A percentile compares a stretch with the other conserved stretches of the same genome.
These are phyloP conservation scores for Candida mesenterica DNA, from an alignment of 1,139 yeast species.

Conservation along the genomic window DNA sequence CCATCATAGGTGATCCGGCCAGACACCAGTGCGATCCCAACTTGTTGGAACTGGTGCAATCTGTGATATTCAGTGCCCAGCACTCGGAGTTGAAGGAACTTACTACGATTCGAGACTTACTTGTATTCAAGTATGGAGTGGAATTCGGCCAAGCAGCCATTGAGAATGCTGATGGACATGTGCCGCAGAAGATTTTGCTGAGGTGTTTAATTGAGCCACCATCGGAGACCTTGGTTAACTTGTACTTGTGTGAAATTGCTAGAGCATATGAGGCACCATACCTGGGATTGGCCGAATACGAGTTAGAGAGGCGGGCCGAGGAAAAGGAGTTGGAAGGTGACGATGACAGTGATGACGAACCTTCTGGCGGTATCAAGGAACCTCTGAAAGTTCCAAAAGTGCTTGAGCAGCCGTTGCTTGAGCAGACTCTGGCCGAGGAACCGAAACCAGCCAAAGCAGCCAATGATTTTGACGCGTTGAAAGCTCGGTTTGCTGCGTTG, in stretches of 20 bases:
- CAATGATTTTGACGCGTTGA: slow-evolving; percentile 41
- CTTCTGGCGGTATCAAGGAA: slow-evolving; percentile 16
- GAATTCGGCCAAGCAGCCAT: slow-evolving; percentile 61
- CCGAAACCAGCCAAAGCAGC: slow-evolving; percentile 20
- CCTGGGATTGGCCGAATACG: slow-evolving; percentile 49
- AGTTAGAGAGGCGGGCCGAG: slow-evolving; percentile 17
- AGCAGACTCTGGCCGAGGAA: slow-evolving; percentile 11
- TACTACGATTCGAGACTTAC: slow-evolving; percentile 55
- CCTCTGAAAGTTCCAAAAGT: background rate
- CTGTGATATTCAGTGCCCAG: slow-evolving; percentile 68
- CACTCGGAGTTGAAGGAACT: slow-evolving; percentile 79
- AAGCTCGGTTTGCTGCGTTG: slow-evolving; percentile 48
- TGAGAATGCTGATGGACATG: slow-evolving; percentile 51
- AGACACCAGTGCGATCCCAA: slow-evolving; percentile 56
- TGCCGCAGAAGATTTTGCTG: slow-evolving; percentile 64
- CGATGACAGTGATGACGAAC: slow-evolving; percentile 12
- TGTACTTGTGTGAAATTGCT: slow-evolving; percentile 80
- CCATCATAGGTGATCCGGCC: slow-evolving; percentile 46
- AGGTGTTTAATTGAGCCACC: slow-evolving; percentile 74
- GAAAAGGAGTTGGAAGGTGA: slow-evolving; percentile 22
- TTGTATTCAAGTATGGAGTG: slow-evolving; percentile 61
- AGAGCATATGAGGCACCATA: slow-evolving; percentile 75
- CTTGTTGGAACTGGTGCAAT: slow-evolving; percentile 69
- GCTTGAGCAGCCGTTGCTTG: slow-evolving; percentile 10
- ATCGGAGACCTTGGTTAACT: slow-evolving; percentile 56